A percentile compares a stretch with the other conserved stretches of the same genome.
phyloP scores from a whole-genome alignment of 257 asterid species.

The Salvia splendens region DNA sequence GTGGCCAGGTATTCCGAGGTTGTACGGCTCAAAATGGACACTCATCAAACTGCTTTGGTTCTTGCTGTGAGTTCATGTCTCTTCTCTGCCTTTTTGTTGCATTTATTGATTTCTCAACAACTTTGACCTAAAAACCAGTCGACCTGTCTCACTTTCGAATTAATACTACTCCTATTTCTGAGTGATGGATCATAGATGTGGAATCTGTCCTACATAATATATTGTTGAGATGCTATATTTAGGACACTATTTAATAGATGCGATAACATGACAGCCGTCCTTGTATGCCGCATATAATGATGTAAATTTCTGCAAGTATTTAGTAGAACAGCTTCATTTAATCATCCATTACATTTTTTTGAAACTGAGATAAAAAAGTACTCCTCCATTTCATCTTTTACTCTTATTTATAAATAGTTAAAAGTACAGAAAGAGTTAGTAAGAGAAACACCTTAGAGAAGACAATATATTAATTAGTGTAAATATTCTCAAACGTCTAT shows the following conservation, averaged over 20 bases:
- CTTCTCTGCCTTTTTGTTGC: neutral
- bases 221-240: neutral
- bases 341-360: too few species aligned
- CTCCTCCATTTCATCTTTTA: too few species aligned
- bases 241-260: neutral
- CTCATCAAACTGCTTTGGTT: conserved; percentile 1
- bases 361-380: too few species aligned
- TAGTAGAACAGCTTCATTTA: too few species aligned
- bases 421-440: too few species aligned
- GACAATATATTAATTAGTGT: too few species aligned
- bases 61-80: conserved; percentile 19
- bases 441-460: too few species aligned
- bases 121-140: neutral
- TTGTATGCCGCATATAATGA: neutral
- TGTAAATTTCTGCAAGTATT: too few species aligned
- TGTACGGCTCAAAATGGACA: conserved; percentile 22
- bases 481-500: too few species aligned
- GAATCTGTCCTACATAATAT: too few species aligned
- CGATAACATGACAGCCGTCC: neutral
- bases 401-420: too few species aligned
- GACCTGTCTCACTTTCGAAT: neutral
- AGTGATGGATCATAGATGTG: neutral
- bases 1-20: conserved; percentile 22
- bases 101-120: neutral
- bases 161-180: neutral